Evolutionary conservation across 2,329 filamentous ascomycete genomes (phyloP), one percentile per base, ranked within the genome.

Genomic region (Penicillium olsonii): DNA sequence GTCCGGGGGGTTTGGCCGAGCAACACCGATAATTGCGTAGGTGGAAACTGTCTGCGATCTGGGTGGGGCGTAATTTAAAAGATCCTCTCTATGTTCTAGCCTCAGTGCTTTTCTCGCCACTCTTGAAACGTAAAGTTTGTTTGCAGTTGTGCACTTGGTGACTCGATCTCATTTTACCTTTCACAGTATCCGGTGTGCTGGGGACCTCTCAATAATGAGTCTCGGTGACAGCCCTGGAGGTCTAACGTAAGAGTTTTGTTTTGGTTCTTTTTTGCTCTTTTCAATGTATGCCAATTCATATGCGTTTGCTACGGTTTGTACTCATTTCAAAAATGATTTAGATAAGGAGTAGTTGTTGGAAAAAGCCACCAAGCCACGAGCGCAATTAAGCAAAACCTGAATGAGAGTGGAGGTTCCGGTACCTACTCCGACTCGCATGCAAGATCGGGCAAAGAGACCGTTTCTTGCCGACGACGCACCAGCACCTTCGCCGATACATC

Each of bases 1-100:
- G 15, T 35, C 26, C 14, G 15, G 18, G 10, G 29, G 26, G 15
- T 4, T 18, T 17, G n/a, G 11, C 38, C 12, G 24, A 18, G 26
- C 38, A 41, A 19, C 17, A 31, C 29, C 18, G 19, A 31, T 14
- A 15, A 19, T 42, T 29, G 15, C 26, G 18, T 42, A 11, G 12
- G 18, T 19, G 39, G 39, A 29, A 29, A 33, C 27, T 19, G 9
- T 10, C 10, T 8, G 14, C 17, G 26, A 42, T 42, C 12, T 3
- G 10, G 19, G 39, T 42, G 27, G 39, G 19, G 14, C 39, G 14
- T 41, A 39, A 39, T 39, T 39, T n/a, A 29, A 31, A 20, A 3
- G 39, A 42, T 42, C 39, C 27, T 42, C 39, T 42, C 39, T 42
- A 42, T 42, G 29, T 31, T 42, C 39, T 18, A 42, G 39, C 39